These are phyloP conservation scores for Pseudevernia furfuracea DNA, from an alignment of 495 filamentous ascomycete species.

Conservation along the genomic window DNA sequence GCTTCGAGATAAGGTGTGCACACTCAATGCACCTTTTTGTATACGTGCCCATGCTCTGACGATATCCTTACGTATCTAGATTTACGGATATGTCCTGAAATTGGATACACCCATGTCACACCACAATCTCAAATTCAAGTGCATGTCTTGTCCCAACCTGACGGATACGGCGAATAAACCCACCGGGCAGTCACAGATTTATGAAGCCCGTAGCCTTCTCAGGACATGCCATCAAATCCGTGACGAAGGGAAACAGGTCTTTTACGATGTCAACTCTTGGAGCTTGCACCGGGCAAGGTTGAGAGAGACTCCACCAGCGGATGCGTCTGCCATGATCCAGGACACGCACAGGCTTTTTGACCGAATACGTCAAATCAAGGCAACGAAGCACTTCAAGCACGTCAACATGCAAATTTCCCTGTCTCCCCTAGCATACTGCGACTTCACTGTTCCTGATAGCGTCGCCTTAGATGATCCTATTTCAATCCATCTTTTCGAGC, in stretches of 20 bases:
- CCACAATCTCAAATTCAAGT: constrained; percentile 3
- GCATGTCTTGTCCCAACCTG: not conserved
- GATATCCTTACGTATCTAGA: not conserved
- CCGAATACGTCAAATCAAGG: not conserved
- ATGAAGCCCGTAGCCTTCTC: not conserved
- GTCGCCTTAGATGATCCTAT: not conserved
- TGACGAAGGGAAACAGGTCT: not conserved
- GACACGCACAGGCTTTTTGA: not conserved
- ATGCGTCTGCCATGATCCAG: not conserved
- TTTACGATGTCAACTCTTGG: constrained; percentile 10
- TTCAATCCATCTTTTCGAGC: not conserved
- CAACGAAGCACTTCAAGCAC: constrained; percentile 10
- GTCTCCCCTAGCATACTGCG: not conserved
- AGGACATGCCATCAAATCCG: constrained; percentile 7
- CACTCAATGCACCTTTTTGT: not conserved
- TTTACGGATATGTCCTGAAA: not conserved
- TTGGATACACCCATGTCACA: constrained; percentile 4
- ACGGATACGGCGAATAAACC: not conserved
- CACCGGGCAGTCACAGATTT: not conserved
- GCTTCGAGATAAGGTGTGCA: constrained; percentile 8
- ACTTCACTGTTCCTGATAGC: not conserved
- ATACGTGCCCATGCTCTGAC: not conserved
- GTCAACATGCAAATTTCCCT: constrained; percentile 8
- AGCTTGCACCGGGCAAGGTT: constrained; percentile 8
- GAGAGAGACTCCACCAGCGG: not conserved